Base-by-base conservation (phyloP, 495 filamentous ascomycete species). In the Annulohypoxylon stygium region DNA sequence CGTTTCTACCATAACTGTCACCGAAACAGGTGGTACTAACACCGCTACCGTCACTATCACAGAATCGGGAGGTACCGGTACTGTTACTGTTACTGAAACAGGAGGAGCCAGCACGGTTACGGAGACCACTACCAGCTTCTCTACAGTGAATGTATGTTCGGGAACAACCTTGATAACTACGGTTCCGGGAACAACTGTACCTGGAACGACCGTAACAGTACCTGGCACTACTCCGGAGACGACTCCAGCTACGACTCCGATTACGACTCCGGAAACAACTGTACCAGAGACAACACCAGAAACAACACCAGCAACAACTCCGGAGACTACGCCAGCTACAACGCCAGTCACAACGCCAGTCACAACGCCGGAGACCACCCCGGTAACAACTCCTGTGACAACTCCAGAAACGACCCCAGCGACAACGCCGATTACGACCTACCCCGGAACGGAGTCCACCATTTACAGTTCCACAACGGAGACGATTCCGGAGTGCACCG, bases 61-160 rank as follows among this genome's bases (percentile, higher is more conserved):
- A 23, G 20, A 23, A 23, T 23, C 20, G 20, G 20, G 20, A 23
- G 20, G 20, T 23, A 23, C 20, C 20, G 20, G 20, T 23, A 23
- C 20, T 23, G 20, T 23, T 23, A 23, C 20, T 23, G 39, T 33
- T 20, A 25, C 54, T 18, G 57, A 20, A 9, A 5, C 50, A 18
- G 50, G 34, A 25, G 53, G 6, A n/a, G 16, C 30, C 54, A 23
- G 64, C 11, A 64, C 43, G 12, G n/a, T 68, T 20, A 59, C 70
- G 10, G 43, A 55, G n/a, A 73, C 70, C 5, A 73, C 45, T 4
- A 74, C 66, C 1, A 55, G 65, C 12, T 60, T 41, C 12, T 59
- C 60, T 47, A 70, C 71, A 0, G 55, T 68, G 5, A 61, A 62
- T 30, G 45, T 30, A 12, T 70, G 66, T 1, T 59, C 71, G 4